A percentile compares a stretch with the other conserved stretches of the same genome.
Conservation (phyloP, 179 eudicot genomes). For the Gypsophila paniculata region DNA sequence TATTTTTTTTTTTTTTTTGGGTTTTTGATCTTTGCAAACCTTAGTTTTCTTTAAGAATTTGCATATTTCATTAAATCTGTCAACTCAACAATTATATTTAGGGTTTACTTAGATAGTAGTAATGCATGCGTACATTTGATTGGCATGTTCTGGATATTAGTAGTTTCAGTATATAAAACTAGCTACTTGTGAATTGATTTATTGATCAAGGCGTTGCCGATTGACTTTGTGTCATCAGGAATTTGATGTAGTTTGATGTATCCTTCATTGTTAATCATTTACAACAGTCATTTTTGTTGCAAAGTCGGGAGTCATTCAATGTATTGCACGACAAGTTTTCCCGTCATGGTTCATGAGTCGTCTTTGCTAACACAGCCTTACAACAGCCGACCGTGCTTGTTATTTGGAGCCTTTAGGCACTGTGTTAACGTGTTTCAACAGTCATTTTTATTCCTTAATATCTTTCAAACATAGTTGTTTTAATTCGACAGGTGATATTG, state of each 20-base stretch:
- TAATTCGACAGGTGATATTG: conserved; percentile 62
- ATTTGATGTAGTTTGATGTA: too few species aligned
- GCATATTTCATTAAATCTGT: background rate
- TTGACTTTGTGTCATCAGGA: background rate
- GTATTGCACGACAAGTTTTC: too few species aligned
- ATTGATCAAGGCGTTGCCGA: too few species aligned
- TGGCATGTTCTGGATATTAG: background rate
- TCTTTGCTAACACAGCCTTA: too few species aligned
- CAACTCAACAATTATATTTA: background rate
- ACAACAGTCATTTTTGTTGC: too few species aligned
- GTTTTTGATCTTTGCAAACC: too few species aligned
- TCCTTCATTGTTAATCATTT: background rate
- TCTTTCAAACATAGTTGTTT: conserved; percentile 2
- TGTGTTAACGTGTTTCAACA: background rate
- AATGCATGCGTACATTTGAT: background rate
- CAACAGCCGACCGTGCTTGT: too few species aligned
- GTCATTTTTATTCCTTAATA: conserved; percentile 4
- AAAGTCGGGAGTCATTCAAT: too few species aligned
- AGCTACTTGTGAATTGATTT: background rate
- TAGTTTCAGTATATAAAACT: background rate
- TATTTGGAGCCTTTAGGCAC: too few species aligned
- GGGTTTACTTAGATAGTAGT: background rate
- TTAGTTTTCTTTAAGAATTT: background rate
- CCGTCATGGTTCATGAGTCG: too few species aligned
- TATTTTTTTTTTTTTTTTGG: background rate